Percentiles rank a stretch among this genome's conserved stretches.
Evolutionary conservation across 164 flowering plant species (phyloP).

Genomic region (Hamamelis virginiana): DNA sequence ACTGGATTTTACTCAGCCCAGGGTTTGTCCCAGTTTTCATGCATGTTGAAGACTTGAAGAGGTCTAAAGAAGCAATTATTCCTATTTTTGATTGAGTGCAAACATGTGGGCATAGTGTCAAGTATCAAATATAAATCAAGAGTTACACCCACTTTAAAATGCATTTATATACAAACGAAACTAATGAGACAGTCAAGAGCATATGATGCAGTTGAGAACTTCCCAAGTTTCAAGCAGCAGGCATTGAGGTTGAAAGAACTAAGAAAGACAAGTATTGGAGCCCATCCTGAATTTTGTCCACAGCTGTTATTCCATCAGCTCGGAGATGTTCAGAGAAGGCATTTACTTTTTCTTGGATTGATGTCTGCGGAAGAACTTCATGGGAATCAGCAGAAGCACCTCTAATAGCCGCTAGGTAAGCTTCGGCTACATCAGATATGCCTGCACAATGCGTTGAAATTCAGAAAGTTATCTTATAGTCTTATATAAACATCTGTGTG

Average conservation of each 20-base stretch:
- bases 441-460: slow-evolving; percentile 35
- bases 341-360: slow-evolving; percentile 67
- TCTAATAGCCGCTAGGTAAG: slow-evolving; percentile 66
- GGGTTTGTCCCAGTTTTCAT: too few relatives aligned
- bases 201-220: background rate
- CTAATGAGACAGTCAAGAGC: background rate
- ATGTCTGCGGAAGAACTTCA: slow-evolving; percentile 37
- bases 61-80: too few relatives aligned
- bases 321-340: slow-evolving; percentile 60
- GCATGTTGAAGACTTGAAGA: too few relatives aligned
- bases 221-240: slow-evolving; percentile 40
- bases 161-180: slow-evolving; percentile 5
- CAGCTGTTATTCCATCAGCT: slow-evolving; percentile 52
- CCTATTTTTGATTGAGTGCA: background rate
- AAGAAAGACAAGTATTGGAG: slow-evolving; percentile 72
- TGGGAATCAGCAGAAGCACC: slow-evolving; percentile 49
- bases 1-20: too few relatives aligned
- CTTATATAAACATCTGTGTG: too few relatives aligned
- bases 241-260: slow-evolving; percentile 73
- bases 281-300: slow-evolving; percentile 78
- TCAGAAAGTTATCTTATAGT: background rate
- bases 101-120: background rate
- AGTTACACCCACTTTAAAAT: background rate
- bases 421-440: slow-evolving; percentile 83
- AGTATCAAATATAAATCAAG: background rate